phyloP scores from a whole-genome alignment of 2,329 filamentous ascomycete genomes.

The Cercospora zeae-maydis region DNA sequence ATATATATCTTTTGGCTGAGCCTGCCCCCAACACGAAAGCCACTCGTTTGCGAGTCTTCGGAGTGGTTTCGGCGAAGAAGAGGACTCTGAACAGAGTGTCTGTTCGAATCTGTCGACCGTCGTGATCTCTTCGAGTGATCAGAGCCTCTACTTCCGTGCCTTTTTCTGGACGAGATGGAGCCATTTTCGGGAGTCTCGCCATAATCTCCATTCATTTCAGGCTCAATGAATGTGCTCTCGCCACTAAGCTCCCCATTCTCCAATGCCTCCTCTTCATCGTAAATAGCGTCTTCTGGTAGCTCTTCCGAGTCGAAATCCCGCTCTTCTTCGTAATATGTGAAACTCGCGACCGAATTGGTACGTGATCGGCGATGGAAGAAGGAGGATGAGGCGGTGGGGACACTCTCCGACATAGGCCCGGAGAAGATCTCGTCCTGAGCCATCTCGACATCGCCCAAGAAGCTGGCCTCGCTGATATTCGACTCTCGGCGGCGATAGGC shows the following conservation, averaged over 20 bases:
- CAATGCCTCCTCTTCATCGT: constrained; percentile 43
- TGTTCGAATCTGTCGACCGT: constrained; percentile 22
- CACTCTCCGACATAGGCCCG: constrained; percentile 87
- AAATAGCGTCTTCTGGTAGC: constrained; percentile 50
- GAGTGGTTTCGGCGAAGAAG: constrained; percentile 71
- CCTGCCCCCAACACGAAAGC: constrained; percentile 58
- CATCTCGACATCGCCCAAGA: constrained; percentile 97
- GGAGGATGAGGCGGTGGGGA: constrained; percentile 90
- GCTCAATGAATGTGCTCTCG: constrained; percentile 34
- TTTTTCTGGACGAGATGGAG: constrained; percentile 23
- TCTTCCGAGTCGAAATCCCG: constrained; percentile 54
- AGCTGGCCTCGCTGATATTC: constrained; percentile 62
- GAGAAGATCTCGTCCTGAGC: constrained; percentile 93
- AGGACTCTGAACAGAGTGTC: constrained; percentile 43
- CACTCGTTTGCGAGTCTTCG: constrained; percentile 63
- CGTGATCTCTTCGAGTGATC: constrained; percentile 46
- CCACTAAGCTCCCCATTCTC: constrained; percentile 42
- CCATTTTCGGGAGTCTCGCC: constrained; percentile 15
- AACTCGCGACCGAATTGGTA: constrained; percentile 81
- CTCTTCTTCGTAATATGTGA: constrained; percentile 77
- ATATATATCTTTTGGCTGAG: constrained; percentile 90
- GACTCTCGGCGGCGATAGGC: constrained; percentile 60
- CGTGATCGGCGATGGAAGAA: constrained; percentile 80
- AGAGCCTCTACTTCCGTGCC: constrained; percentile 40
- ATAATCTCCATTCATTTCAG: constrained; percentile 27